phyloP scores from a whole-genome alignment of 352 stramenopile species.

The Ophiocytium majus region DNA sequence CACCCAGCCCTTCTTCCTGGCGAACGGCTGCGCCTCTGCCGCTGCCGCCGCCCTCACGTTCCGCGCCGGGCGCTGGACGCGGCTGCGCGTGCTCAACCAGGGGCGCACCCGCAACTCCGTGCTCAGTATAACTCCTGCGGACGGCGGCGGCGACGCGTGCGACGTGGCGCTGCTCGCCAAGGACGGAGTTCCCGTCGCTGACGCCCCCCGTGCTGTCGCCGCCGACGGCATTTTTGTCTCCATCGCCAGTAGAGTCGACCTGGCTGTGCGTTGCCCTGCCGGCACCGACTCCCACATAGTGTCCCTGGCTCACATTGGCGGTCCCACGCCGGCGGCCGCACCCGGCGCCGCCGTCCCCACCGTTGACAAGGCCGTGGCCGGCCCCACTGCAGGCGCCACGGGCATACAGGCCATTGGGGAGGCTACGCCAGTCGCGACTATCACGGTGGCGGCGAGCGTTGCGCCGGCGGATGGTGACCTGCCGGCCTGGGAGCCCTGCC shows the following conservation, averaged over 20 bases:
- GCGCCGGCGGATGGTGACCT: neutral
- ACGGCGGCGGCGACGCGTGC: neutral
- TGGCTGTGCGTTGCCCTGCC: neutral
- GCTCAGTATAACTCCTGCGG: neutral
- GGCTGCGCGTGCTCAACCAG: neutral
- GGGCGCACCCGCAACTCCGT: neutral
- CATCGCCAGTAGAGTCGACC: neutral
- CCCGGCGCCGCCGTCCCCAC: neutral
- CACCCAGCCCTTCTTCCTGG: neutral
- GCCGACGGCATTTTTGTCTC: neutral
- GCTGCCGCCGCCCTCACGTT: neutral
- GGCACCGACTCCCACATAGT: neutral
- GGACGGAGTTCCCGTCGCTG: neutral
- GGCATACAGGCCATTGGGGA: neutral
- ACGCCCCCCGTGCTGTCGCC: neutral
- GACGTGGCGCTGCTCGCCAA: neutral
- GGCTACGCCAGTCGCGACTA: neutral
- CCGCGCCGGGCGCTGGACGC: neutral
- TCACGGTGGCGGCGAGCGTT: neutral
- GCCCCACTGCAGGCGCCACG: neutral
- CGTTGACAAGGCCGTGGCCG: neutral
- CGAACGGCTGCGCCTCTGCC: constrained; percentile 4
- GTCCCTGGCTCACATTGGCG: neutral
- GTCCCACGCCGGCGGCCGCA: neutral
- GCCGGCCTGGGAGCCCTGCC: constrained; percentile 27